Base-by-base conservation (phyloP, 192 early-diverging fungal species). In the Mortierella antarctica region DNA sequence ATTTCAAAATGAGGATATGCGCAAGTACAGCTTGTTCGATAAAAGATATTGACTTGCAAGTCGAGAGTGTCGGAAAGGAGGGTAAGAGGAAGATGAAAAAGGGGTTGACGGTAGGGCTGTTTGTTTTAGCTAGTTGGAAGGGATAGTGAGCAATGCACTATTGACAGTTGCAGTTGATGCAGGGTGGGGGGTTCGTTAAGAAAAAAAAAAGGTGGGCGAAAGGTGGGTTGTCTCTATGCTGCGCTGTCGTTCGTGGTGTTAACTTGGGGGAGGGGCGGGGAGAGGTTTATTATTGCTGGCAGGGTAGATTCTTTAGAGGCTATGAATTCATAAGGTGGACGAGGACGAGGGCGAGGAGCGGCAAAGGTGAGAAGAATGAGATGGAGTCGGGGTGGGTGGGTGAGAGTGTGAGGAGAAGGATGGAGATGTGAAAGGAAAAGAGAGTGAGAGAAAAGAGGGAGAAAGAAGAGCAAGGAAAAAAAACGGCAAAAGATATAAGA, bases 91-190 rank as follows among this genome's bases (percentile, higher is more conserved):
- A 2, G 55, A 56, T 13, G 20, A 20, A 56, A 56, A 18, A 17
- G 47, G 8, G 23, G 1, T 51, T n/a, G 39, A 51, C 62, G 62
- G 49, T 39, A 51, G 41, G 8, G 54, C 21, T 54, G 20, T 31
- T 31, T 31, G 31, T 2, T 31, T 31, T 31, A 62, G 23, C 6
- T 53, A 17, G 63, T 65, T 53, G 52, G 65, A 57, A 56, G 41
- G 65, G 64, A 55, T 65, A 65, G 64, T 65, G 64, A 55, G 42
- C 11, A 23, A 44, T 1, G 18, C 52, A 55, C 64, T 65, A 65
- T 65, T 41, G 40, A 45, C n/a, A 45, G n/a, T 55, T 67, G 65
- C 65, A 67, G 65, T 67, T 20, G 53, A 67, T 67, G 65, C 65
- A 67, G 54, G 54, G 65, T 67, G 52, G 65, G 65, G 65, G 52